Evolutionary conservation across 768 basidiomycete genomes (phyloP), one percentile per base, ranked within the genome.

Genomic region (Pleurotus cornucopiae): DNA sequence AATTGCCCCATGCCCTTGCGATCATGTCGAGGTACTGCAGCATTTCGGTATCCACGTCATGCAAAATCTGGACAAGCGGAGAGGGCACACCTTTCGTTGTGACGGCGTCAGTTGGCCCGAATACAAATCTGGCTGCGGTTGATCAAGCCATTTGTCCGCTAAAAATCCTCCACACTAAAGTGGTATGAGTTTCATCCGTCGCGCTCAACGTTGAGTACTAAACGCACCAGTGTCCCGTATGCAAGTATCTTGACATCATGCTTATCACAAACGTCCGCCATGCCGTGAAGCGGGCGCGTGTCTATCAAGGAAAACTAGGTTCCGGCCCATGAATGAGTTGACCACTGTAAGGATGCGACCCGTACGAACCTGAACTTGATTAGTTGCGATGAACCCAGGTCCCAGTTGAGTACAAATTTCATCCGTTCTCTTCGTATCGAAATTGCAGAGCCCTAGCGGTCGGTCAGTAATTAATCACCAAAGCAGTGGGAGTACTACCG

Each of bases 21-120:
- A 93, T 92, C 76, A 90, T 83, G 62, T 93, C 90, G 46, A 91
- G 82, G 67, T 92, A 93, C 91, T 92, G 58, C n/a, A 46, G 3
- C 21, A 14, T 5, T 16, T 25, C 13, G 14, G 13, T 46, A 37
- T 49, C 49, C 39, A 43, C 21, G 41, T 34, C 30, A 7, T 34
- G 9, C 9, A 9, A 34, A 7, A 34, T 7, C 30, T 34, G 7
- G 7, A 34, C 30, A 34, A 34, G 44, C 47, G 26, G 54, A 44
- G 49, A 39, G 44, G 45, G 7, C 71, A 63, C 63, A 82, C 90
- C 80, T 93, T 93, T 64, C 91, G 76, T 66, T 91, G 89, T 2
- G 91, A 93, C 4, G 91, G 90, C 0, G 88, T 91, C 62, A 92
- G 72, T 57, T 76, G 70, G 37, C 79, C 78, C 16, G 78, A 75